Percentiles rank a stretch among this genome's conserved stretches.
These are phyloP conservation scores for Ascochyta fabae DNA, from an alignment of 2,329 filamentous ascomycete species.

Conservation along the genomic window DNA sequence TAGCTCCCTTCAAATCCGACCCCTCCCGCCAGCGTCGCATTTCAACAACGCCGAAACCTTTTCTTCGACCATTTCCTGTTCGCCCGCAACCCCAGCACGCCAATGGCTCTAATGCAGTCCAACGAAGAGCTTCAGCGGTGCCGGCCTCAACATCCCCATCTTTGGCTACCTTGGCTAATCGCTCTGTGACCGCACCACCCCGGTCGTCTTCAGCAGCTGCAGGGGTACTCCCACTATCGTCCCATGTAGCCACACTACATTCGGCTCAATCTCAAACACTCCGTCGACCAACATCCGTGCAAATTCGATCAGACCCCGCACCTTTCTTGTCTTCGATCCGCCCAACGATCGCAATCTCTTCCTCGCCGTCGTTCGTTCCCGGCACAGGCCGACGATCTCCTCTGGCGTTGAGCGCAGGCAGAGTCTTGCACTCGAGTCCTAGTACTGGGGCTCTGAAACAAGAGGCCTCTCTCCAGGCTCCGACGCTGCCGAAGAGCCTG, in stretches of 20 bases:
- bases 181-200: slow-evolving; percentile 43
- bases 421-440: slow-evolving; percentile 25
- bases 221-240: slow-evolving; percentile 16
- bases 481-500: slow-evolving; percentile 23
- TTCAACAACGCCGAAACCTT: slow-evolving; percentile 45
- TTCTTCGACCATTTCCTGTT: slow-evolving; percentile 46
- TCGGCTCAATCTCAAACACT: slow-evolving; percentile 33
- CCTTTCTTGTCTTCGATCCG: slow-evolving; percentile 52
- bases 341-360: slow-evolving; percentile 36
- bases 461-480: slow-evolving; percentile 22
- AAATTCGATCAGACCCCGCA: slow-evolving; percentile 52
- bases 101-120: slow-evolving; percentile 33
- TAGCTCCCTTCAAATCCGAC: slow-evolving; percentile 17
- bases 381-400: slow-evolving; percentile 28
- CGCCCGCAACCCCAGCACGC: slow-evolving; percentile 40
- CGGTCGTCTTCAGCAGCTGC: slow-evolving; percentile 25
- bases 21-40: slow-evolving; percentile 31
- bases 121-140: slow-evolving; percentile 41
- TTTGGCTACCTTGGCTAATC: slow-evolving; percentile 31
- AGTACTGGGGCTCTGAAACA: slow-evolving; percentile 38
- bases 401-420: slow-evolving; percentile 1
- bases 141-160: slow-evolving; percentile 30
- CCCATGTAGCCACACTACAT: slow-evolving; percentile 19
- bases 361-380: slow-evolving; percentile 42
- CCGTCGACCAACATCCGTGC: slow-evolving; percentile 53